Conservation (phyloP, 1,139 yeast genomes). For the Pichia sp. region DNA sequence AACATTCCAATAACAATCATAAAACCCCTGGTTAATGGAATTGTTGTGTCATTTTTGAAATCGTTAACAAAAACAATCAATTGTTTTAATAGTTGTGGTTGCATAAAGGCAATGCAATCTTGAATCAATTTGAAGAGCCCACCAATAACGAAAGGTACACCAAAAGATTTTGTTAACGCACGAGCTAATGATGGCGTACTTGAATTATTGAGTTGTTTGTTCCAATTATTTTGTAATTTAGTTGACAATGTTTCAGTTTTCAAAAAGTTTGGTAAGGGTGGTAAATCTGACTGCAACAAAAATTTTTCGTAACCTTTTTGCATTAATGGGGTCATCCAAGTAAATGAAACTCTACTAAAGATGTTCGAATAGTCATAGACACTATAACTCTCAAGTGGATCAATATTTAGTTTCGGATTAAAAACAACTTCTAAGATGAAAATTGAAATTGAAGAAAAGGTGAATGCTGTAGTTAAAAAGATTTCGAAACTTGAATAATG, state of each 20-base stretch:
- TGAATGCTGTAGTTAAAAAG: constrained; percentile 41
- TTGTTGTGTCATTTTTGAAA: constrained; percentile 42
- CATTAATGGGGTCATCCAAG: constrained; percentile 94
- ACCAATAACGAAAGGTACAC: constrained; percentile 59
- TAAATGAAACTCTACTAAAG: constrained; percentile 71
- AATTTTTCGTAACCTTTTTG: constrained; percentile 70
- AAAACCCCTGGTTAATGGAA: constrained; percentile 73
- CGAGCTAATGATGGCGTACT: constrained; percentile 55
- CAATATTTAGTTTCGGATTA: constrained; percentile 37
- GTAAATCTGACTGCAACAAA: constrained; percentile 72
- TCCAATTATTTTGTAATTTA: constrained; percentile 59
- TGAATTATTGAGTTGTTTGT: constrained; percentile 34
- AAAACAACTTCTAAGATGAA: constrained; percentile 45
- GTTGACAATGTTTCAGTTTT: constrained; percentile 46
- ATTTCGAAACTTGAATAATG: constrained; percentile 33
- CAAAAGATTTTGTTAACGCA: constrained; percentile 66
- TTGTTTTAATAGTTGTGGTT: constrained; percentile 76
- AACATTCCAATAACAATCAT: constrained; percentile 84
- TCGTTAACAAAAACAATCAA: constrained; percentile 80
- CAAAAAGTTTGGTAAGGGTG: constrained; percentile 66
- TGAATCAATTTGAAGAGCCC: constrained; percentile 74
- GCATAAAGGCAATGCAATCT: constrained; percentile 77
- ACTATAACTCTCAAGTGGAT: constrained; percentile 37
- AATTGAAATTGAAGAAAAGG: constrained; percentile 45
- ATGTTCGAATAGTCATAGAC: constrained; percentile 82